Percentiles rank a stretch among this genome's conserved stretches.
Conservation (phyloP, 2,329 filamentous ascomycete species). For the Hypoxylon sp. region DNA sequence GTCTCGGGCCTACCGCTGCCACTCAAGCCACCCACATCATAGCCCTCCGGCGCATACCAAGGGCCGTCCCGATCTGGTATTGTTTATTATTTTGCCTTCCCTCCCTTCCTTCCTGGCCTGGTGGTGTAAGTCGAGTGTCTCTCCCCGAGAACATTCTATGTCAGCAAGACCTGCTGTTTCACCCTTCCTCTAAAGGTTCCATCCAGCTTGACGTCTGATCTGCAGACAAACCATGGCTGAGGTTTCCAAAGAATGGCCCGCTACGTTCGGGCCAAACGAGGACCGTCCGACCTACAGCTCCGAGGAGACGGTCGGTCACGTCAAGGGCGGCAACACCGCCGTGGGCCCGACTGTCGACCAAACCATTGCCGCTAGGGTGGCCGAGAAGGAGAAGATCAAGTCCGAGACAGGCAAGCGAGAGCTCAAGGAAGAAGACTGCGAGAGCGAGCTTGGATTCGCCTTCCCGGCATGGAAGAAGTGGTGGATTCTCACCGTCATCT, state of each 20-base stretch:
- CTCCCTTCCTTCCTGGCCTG: slow-evolving; percentile 10
- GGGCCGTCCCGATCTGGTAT: slow-evolving; percentile 9
- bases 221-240: slow-evolving; percentile 30
- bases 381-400: slow-evolving; percentile 45
- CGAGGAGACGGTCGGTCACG: slow-evolving; percentile 43
- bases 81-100: slow-evolving; percentile 35
- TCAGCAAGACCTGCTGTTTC: slow-evolving; percentile 11
- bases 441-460: slow-evolving; percentile 74
- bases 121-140: slow-evolving; percentile 29
- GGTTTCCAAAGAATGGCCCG: slow-evolving; percentile 36
- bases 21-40: slow-evolving; percentile 42
- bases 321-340: slow-evolving; percentile 32
- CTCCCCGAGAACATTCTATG: slow-evolving; percentile 15
- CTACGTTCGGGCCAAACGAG: slow-evolving; percentile 35
- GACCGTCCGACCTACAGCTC: slow-evolving; percentile 43
- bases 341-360: slow-evolving; percentile 43
- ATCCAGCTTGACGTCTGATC: neutral
- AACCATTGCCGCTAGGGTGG: slow-evolving; percentile 39
- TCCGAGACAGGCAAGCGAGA: slow-evolving; percentile 49
- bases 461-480: slow-evolving; percentile 77
- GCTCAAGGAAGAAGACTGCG: slow-evolving; percentile 66
- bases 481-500: slow-evolving; percentile 80
- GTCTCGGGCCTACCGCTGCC: slow-evolving; percentile 30
- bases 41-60: slow-evolving; percentile 23
- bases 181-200: neutral